Evolutionary conservation across 2,329 filamentous ascomycete species (phyloP), one percentile per base, ranked within the genome.

Genomic region (Diaporthe caulivora): DNA sequence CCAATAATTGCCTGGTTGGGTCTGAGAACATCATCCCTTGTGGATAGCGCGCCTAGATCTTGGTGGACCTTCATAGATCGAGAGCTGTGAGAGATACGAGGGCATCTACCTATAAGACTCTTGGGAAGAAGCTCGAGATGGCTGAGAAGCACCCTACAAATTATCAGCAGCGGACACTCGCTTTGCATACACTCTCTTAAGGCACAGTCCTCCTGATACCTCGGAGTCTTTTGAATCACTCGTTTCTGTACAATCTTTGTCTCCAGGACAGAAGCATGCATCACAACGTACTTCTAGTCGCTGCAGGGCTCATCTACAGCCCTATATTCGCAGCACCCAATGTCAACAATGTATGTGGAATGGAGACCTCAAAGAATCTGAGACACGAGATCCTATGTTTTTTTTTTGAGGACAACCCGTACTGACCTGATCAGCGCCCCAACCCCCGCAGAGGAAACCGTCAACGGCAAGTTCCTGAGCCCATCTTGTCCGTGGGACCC

Each of bases 21-120:
- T 60, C 26, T 60, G 71, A 54, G 67, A 73, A 74, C 6, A 54
- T 7, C 51, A 69, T 74, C 73, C 73, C 73, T 74, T 71, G 49
- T 62, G 31, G 47, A 65, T 67, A 21, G 44, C 7, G 13, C 29
- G 44, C 62, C 58, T 62, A 62, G 40, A 62, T 62, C 17, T 29
- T 37, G 57, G 42, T 24, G 40, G 68, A 40, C 13, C 34, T 11
- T 31, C 42, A 57, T 7, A 47, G 34, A 21, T 15, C 40, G 13
- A 18, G 21, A 40, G 18, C 4, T 15, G 26, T 29, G 57, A 57
- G 58, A 26, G 24, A 26, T 10, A 40, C 6, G 7, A 40, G 37
- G 11, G 7, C 37, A 40, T 40, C 37, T 34, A 13, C 49, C 65
- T 73, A 73, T 73, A 73, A 73, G 54, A 71, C 57, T 70, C 54